These are phyloP conservation scores for Paecilomyces variotii DNA, from an alignment of 2,329 filamentous ascomycete species.

Conservation along the genomic window DNA sequence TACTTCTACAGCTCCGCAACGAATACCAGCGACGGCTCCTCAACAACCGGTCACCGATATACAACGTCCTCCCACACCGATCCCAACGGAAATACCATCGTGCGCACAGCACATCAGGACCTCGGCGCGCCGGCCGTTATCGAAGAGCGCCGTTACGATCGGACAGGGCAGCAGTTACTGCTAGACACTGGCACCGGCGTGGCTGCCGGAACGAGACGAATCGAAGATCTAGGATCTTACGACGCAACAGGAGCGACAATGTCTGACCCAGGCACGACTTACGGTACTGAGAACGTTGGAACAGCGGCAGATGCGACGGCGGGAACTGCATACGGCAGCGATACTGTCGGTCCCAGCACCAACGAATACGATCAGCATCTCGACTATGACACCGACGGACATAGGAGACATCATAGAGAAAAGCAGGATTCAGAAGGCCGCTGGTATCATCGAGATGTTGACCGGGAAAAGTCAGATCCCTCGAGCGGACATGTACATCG, in stretches of 20 bases:
- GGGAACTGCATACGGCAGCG: slow-evolving; percentile 6
- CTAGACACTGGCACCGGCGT: slow-evolving; percentile 8
- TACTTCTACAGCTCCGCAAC: slow-evolving; percentile 25
- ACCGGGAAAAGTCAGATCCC: slow-evolving; percentile 15
- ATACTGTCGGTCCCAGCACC: slow-evolving; percentile 5
- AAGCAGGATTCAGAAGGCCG: slow-evolving; percentile 19
- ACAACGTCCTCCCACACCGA: slow-evolving; percentile 24
- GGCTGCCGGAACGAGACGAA: slow-evolving; percentile 17
- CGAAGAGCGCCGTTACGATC: slow-evolving; percentile 27
- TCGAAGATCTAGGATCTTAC: slow-evolving; percentile 18
- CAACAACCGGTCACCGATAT: slow-evolving; percentile 25
- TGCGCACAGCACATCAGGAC: slow-evolving; percentile 27
- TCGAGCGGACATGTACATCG: slow-evolving; percentile 16
- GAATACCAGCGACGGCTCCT: slow-evolving; percentile 16
- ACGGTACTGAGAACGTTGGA: slow-evolving; percentile 2
- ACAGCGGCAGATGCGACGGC: not conserved
- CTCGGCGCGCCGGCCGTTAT: slow-evolving; percentile 24
- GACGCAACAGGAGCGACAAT: slow-evolving; percentile 8
- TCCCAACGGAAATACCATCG: slow-evolving; percentile 22
- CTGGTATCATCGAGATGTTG: slow-evolving; percentile 27
- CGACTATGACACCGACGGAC: slow-evolving; percentile 19
- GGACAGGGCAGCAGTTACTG: slow-evolving; percentile 21
- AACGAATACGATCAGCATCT: slow-evolving; percentile 27
- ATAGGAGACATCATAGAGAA: slow-evolving; percentile 23
- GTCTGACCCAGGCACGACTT: slow-evolving; percentile 5